A percentile compares a stretch with the other conserved stretches of the same genome.
Evolutionary conservation across 176 grass and related monocot genomes (phyloP).

Genomic region (Musa troglodytarum): DNA sequence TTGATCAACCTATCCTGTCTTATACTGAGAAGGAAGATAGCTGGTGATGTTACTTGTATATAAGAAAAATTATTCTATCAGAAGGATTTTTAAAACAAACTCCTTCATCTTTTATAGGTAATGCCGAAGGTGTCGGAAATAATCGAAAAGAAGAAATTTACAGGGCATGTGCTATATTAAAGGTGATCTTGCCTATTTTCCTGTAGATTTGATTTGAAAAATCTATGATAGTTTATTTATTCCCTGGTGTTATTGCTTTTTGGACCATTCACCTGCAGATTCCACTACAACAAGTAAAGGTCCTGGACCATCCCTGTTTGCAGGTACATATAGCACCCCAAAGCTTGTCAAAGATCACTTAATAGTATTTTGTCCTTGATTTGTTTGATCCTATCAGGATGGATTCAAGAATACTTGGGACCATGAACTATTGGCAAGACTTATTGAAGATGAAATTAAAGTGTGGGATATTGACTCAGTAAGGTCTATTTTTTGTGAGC

Average conservation of each 20-base stretch:
- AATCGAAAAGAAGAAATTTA: conserved; percentile 65
- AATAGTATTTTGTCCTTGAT: not conserved
- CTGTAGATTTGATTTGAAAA: not conserved
- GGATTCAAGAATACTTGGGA: conserved; percentile 82
- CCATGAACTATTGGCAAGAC: conserved; percentile 42
- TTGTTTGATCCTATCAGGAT: conserved; percentile 40
- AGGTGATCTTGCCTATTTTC: conserved; percentile 27
- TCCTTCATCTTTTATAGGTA: conserved; percentile 35
- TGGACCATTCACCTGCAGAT: conserved; percentile 36
- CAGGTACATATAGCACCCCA: conserved; percentile 38
- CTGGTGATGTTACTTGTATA: no score
- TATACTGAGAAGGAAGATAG: no score
- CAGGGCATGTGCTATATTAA: conserved; percentile 42
- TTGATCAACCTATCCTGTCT: no score
- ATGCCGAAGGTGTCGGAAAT: conserved; percentile 80
- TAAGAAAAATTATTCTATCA: not conserved
- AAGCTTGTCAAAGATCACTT: not conserved
- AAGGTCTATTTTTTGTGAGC: conserved; percentile 20
- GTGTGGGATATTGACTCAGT: conserved; percentile 70
- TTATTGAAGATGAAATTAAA: conserved; percentile 39
- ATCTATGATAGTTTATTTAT: not conserved
- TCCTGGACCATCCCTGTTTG: conserved; percentile 60
- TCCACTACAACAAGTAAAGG: conserved; percentile 51
- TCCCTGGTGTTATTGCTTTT: not conserved
- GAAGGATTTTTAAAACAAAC: not conserved